These are phyloP conservation scores for Macrocybe gigantea DNA, from an alignment of 768 basidiomycete genomes.

Conservation along the genomic window DNA sequence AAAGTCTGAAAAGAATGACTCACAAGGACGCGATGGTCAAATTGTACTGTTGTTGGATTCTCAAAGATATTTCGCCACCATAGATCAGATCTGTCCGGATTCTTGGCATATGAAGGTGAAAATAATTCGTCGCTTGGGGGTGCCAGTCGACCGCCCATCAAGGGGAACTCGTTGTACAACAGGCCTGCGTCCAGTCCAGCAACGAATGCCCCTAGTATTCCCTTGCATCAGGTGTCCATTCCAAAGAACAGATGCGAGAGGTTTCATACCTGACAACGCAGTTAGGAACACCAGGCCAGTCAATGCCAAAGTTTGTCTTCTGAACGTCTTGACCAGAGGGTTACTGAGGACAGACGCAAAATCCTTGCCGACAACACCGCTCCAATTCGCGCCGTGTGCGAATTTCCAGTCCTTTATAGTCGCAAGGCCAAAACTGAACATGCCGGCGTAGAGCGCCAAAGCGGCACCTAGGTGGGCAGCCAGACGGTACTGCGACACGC, in stretches of 20 bases:
- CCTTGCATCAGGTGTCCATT: not conserved
- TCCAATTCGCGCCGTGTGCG: conserved; percentile 52
- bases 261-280: conserved; percentile 74
- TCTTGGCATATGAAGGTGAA: conserved; percentile 68
- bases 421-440: conserved; percentile 76
- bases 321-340: conserved; percentile 54
- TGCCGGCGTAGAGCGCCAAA: conserved; percentile 87
- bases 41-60: conserved; percentile 97
- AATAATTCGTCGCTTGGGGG: conserved; percentile 84
- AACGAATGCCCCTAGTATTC: conserved; percentile 82
- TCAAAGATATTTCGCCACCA: conserved; percentile 97
- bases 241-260: not conserved
- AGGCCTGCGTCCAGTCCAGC: conserved; percentile 96
- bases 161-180: conserved; percentile 96
- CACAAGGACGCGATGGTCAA: conserved; percentile 90
- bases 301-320: conserved; percentile 50
- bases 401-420: conserved; percentile 78
- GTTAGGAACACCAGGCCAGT: conserved; percentile 84
- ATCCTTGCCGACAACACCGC: conserved; percentile 37
- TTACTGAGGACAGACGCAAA: conserved; percentile 47
- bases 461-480: conserved; percentile 94
- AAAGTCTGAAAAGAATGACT: conserved; percentile 22
- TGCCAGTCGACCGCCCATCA: conserved; percentile 85
- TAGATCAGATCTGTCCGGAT: conserved; percentile 61
- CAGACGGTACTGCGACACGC: conserved; percentile 94